Evolutionary conservation across 179 eudicot genomes (phyloP), one percentile per base, ranked within the genome.

Genomic region (Silene vulgaris): DNA sequence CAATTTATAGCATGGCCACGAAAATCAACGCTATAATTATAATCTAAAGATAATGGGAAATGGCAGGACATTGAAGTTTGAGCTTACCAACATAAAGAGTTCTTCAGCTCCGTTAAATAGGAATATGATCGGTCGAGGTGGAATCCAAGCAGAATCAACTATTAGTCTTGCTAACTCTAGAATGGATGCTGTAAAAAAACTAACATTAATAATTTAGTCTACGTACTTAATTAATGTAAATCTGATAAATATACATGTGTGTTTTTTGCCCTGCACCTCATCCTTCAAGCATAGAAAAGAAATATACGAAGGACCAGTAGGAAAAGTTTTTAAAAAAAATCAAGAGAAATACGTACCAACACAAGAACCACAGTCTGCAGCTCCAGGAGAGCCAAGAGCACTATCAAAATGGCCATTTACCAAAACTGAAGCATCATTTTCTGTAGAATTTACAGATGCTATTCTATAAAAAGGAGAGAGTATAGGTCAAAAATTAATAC

Each of bases 101-200:
- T 95, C 99, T 89, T 95, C 99, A 26, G 97, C 99, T 11, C 99
- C 99, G 77, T 95, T 95, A 84, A 92, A 95, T 69, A 92, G 84
- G 85, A 95, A 92, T 83, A 95, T 92, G 78, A 95, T 74, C 68
- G 99, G 97, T 68, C 74, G 87, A 62, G 90, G 90, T 32, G 99
- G 96, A 63, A 82, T 75, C 99, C 99, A 95, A 64, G 83, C 88
- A 75, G 97, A 92, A 86, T 95, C 99, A 79, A 90, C 84, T 19
- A 85, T 77, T 70, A 90, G 88, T 79, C 99, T 88, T 30, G 95
- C 97, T 80, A 95, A 19, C 84, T 95, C 99, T 62, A 95, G 84
- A 89, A 89, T 79, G 9, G 99, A 92, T 74, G 97, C 99, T 95
- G 84, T 65, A 77, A 74, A 9, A 9, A 80, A 43, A 23, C 37